Evolutionary conservation across 2,329 filamentous ascomycete genomes (phyloP), one percentile per base, ranked within the genome.

Genomic region (Coniosporium tulheliwenetii): DNA sequence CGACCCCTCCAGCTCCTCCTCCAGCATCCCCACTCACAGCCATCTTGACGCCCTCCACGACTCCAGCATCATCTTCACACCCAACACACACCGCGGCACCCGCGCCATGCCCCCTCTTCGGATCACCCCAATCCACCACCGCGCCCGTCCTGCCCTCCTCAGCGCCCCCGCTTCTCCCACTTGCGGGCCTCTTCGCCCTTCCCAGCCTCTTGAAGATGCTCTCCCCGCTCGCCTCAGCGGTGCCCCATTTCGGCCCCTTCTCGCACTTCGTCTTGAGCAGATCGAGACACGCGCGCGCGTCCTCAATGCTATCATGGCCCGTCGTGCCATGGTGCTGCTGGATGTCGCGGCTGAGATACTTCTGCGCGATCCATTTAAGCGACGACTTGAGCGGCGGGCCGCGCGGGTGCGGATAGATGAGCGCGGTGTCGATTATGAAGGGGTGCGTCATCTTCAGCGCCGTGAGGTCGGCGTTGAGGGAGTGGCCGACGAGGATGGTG

Each of bases 231-330:
- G 77, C 71, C 36, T 93, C 85, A 39, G 76, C 76, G 0, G 80
- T 81, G 31, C 85, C 91, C 84, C 87, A 98, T 16, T 69, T 62
- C 47, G 82, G 83, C 34, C 91, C 91, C 61, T 84, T 91, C 58
- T 96, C 87, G 58, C 89, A 95, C 59, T 98, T 98, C 55, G 89
- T 80, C 60, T 91, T 93, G 38, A 96, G 77, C 1, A 98, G 78
- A 52, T 96, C 87, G 10, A 98, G 77, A 47, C 86, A 93, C 2
- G 91, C 86, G 48, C 73, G 79, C 10, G 91, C 86, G 58, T 98
- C 91, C 60, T 98, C 91, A 46, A 94, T 73, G 43, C 84, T 91
- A 67, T 96, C 81, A 57, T 98, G 91, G 12, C 91, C 91, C 12
- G 70, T 68, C 12, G 67, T 67, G 39, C 81, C 81, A 47, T 69